These are phyloP conservation scores for Penicillium flavigenum DNA, from an alignment of 495 filamentous ascomycete species.

Conservation along the genomic window DNA sequence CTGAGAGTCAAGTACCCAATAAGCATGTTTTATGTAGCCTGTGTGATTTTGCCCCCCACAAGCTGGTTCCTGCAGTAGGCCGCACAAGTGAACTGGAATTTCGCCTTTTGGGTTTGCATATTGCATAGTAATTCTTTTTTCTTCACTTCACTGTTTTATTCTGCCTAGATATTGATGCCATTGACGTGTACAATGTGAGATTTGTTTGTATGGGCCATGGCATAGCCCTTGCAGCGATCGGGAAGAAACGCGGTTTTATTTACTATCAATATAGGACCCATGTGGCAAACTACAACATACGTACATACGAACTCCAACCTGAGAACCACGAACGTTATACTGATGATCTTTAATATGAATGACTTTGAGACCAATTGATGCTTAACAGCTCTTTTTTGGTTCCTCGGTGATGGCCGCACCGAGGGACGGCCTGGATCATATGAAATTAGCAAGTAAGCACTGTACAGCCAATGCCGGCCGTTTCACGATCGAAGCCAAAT, in stretches of 20 bases:
- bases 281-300: constrained; percentile 18
- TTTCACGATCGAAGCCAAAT: constrained; percentile 25
- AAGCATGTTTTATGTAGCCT: constrained; percentile 3
- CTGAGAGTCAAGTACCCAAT: constrained; percentile 14
- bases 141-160: background rate
- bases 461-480: constrained; percentile 27
- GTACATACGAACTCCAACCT: background rate
- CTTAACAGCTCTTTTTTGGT: too few relatives aligned
- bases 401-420: constrained; percentile 11
- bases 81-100: constrained; percentile 23
- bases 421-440: constrained; percentile 23
- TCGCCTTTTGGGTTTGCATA: constrained; percentile 11
- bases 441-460: constrained; percentile 20
- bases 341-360: background rate
- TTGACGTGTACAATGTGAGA: constrained; percentile 11
- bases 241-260: constrained; percentile 9
- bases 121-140: too few relatives aligned
- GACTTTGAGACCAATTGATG: background rate
- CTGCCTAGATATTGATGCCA: constrained; percentile 10
- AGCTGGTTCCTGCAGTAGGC: constrained; percentile 49
- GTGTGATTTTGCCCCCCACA: constrained; percentile 22
- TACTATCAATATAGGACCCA: constrained; percentile 8
- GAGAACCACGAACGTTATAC: background rate
- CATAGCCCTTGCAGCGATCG: constrained; percentile 12
- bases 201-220: constrained; percentile 4